Conservation (phyloP, 768 basidiomycete genomes). For the Agrocybe chaxingu region DNA sequence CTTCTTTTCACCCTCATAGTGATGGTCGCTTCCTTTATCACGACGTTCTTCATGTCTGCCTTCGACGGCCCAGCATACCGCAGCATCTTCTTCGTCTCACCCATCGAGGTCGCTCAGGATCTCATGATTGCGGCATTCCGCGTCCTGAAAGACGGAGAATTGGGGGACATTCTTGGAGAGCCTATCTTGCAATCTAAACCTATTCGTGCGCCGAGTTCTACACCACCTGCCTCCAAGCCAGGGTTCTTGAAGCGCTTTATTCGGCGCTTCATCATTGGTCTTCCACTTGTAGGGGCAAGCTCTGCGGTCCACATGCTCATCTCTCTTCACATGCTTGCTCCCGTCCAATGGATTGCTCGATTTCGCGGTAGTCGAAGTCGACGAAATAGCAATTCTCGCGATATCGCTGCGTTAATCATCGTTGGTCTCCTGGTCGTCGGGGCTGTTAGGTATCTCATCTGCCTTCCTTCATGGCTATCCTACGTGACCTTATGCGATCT, state of each 20-base stretch:
- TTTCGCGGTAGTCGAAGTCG: slow-evolving; percentile 54
- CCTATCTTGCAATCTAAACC: slow-evolving; percentile 15
- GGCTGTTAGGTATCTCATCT: slow-evolving; percentile 45
- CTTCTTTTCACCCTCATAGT: slow-evolving; percentile 64
- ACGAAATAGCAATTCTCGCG: slow-evolving; percentile 55
- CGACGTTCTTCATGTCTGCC: slow-evolving; percentile 60
- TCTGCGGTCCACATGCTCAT: slow-evolving; percentile 72
- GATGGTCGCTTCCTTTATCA: slow-evolving; percentile 66
- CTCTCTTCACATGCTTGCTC: slow-evolving; percentile 60
- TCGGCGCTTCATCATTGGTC: slow-evolving; percentile 71
- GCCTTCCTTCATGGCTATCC: background rate
- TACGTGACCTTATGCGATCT: slow-evolving; percentile 8
- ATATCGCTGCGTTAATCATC: slow-evolving; percentile 65
- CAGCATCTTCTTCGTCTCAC: slow-evolving; percentile 43
- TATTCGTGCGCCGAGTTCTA: slow-evolving; percentile 18
- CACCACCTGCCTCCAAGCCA: slow-evolving; percentile 22
- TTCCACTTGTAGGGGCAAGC: slow-evolving; percentile 75
- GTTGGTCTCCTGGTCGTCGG: slow-evolving; percentile 59
- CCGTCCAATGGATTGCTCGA: slow-evolving; percentile 68
- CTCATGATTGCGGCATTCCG: slow-evolving; percentile 61
- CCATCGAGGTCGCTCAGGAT: slow-evolving; percentile 55
- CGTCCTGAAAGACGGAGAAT: slow-evolving; percentile 56
- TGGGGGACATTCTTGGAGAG: slow-evolving; percentile 38
- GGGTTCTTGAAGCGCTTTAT: slow-evolving; percentile 55
- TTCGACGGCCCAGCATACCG: slow-evolving; percentile 52